These are phyloP conservation scores for Musa troglodytarum DNA, from an alignment of 176 grass and related monocot genomes.

Conservation along the genomic window DNA sequence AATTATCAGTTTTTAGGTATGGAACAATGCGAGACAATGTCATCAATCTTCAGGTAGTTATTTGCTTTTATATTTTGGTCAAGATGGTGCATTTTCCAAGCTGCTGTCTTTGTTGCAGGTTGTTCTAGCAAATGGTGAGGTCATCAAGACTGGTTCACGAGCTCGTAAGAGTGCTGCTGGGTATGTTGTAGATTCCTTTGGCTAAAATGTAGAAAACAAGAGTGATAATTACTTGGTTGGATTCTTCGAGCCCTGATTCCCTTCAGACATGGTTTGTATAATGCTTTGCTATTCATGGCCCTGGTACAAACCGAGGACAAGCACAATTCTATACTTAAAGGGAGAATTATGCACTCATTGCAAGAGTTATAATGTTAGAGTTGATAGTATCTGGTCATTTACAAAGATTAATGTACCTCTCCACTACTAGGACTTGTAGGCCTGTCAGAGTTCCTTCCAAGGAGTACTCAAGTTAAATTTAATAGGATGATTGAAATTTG, in stretches of 20 bases:
- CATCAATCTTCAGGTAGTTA: slow-evolving; percentile 65
- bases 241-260: background rate
- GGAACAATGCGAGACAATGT: slow-evolving; percentile 99
- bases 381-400: background rate
- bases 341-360: background rate
- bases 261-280: background rate
- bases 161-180: slow-evolving; percentile 96
- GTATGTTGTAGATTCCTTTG: slow-evolving; percentile 36
- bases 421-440: no score
- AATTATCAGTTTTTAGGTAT: slow-evolving; percentile 86
- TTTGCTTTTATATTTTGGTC: slow-evolving; percentile 14
- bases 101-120: slow-evolving; percentile 36
- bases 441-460: background rate
- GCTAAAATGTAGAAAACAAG: slow-evolving; percentile 5
- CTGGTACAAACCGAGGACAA: background rate
- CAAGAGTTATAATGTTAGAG: background rate
- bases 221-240: background rate
- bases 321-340: background rate
- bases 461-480: background rate
- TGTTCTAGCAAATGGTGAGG: slow-evolving; percentile 87
- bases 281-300: background rate
- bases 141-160: slow-evolving; percentile 77
- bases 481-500: background rate
- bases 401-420: background rate
- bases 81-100: slow-evolving; percentile 1